Evolutionary conservation across 2,329 filamentous ascomycete species (phyloP), one percentile per base, ranked within the genome.

Genomic region (Didymella arachidicola): DNA sequence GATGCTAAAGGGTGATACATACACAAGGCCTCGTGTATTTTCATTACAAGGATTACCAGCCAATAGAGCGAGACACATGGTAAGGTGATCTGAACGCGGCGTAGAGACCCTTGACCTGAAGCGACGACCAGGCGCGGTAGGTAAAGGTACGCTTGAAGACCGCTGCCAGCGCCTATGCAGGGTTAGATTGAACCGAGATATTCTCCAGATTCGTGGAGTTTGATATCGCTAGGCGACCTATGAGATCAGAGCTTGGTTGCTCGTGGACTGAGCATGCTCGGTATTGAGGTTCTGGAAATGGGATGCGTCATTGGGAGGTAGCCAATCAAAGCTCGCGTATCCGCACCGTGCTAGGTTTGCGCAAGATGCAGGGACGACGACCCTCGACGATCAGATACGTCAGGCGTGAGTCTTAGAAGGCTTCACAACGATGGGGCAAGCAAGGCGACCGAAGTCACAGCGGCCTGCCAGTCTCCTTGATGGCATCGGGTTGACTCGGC

Each of bases 51-150:
- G 47, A 26, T 48, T 72, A 60, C 29, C 52, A 73, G 62, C 74
- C 74, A 76, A 76, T 76, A 41, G 59, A 72, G 49, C 58, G 46
- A 64, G 61, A 62, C 74, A 76, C 74, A 76, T 75, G 74, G 53
- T 56, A 57, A 49, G 61, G 51, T 50, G 65, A 67, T 62, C 64
- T 67, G 57, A 53, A 63, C 53, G 61, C 60, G 59, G 69, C 62
- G 56, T 50, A 49, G 48, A 42, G 32, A 48, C 63, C 54, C 57
- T 55, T 64, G 55, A 45, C 54, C 47, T 54, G 52, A 63, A 56
- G 64, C 62, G 54, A 60, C 42, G 27, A 42, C 43, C 29, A 42
- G 27, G 49, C 29, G 39, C 19, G 14, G 36, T 45, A 39, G 30
- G 52, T 38, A 42, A 39, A 43, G 52, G 48, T 53, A 53, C 42